Conservation (phyloP, 495 filamentous ascomycete genomes). For the Tuber aestivum region DNA sequence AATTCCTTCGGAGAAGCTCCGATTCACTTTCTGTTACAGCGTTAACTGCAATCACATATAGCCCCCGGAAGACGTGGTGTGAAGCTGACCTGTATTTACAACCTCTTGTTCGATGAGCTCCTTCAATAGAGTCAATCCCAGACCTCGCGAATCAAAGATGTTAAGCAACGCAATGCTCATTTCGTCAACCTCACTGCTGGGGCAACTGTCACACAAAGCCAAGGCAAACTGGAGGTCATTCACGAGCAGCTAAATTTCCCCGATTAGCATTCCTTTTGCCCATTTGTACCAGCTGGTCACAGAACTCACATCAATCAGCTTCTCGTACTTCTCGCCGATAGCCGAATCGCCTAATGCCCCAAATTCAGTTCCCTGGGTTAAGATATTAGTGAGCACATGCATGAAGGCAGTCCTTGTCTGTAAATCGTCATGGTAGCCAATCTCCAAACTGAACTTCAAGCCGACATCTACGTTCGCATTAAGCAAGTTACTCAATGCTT, state of each 20-base stretch:
- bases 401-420: conserved; percentile 64
- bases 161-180: conserved; percentile 59
- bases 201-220: conserved; percentile 58
- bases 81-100: conserved; percentile 52
- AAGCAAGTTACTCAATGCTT: conserved; percentile 59
- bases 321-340: conserved; percentile 60
- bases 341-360: conserved; percentile 58
- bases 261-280: neutral
- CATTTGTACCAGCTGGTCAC: conserved; percentile 10
- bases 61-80: neutral
- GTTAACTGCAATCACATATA: conserved; percentile 18
- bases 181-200: conserved; percentile 60
- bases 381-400: conserved; percentile 60
- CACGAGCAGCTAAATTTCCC: conserved; percentile 50
- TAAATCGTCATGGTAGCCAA: conserved; percentile 61
- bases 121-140: conserved; percentile 56
- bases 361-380: conserved; percentile 63
- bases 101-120: conserved; percentile 61
- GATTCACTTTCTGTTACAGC: conserved; percentile 52
- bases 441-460: conserved; percentile 58
- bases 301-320: conserved; percentile 51
- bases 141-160: conserved; percentile 59
- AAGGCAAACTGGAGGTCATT: conserved; percentile 56
- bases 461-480: conserved; percentile 65
- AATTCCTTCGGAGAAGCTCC: conserved; percentile 58